These are phyloP conservation scores for Boletus sp. DNA, from an alignment of 768 basidiomycete species.

Conservation along the genomic window DNA sequence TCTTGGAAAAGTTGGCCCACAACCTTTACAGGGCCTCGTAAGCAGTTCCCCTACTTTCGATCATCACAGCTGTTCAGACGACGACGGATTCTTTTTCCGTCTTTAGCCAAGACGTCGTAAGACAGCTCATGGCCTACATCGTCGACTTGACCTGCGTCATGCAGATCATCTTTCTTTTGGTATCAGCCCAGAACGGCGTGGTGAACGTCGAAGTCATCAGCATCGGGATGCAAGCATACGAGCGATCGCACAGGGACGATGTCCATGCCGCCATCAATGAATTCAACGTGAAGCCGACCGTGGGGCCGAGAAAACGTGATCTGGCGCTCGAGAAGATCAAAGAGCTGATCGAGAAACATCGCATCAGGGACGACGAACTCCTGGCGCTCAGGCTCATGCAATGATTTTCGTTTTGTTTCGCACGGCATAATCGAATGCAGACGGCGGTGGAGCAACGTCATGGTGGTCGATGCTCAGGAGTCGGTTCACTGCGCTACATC, in stretches of 20 bases:
- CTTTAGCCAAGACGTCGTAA: not conserved
- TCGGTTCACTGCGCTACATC: no score
- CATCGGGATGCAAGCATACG: not conserved
- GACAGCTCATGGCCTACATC: not conserved
- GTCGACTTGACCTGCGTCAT: conserved; percentile 3
- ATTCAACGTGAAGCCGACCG: not conserved
- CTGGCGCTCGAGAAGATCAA: not conserved
- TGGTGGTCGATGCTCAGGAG: no score
- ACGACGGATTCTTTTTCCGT: no score
- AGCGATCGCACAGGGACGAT: not conserved
- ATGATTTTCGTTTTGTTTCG: no score
- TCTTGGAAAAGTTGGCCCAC: not conserved
- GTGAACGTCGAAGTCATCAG: not conserved
- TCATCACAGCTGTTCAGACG: no score
- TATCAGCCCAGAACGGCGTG: not conserved
- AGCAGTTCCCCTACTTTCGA: not conserved
- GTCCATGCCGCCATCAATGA: not conserved
- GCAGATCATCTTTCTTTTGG: not conserved
- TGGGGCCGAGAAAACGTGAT: not conserved
- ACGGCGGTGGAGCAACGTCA: no score
- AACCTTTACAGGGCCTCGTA: conserved; percentile 3
- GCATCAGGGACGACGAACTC: not conserved
- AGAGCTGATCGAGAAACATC: not conserved
- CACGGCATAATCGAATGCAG: no score
- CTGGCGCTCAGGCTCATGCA: not conserved